phyloP scores from a whole-genome alignment of 208 protist genomes.

The Acanthamoeba royreba region DNA sequence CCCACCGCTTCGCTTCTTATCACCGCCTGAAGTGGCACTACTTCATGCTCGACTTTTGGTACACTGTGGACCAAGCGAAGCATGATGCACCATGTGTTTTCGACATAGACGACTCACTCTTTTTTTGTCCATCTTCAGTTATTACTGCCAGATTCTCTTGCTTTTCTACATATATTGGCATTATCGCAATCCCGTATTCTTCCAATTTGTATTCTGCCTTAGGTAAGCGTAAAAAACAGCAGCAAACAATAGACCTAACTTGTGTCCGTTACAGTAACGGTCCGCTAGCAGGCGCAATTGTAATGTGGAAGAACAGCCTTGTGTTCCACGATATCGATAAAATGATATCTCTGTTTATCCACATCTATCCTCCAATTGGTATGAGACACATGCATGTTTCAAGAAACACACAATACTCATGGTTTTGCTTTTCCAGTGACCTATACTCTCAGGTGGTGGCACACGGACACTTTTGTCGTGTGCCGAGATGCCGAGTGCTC shows the following conservation, averaged over 20 bases:
- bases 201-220: not conserved
- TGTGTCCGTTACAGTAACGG: slow-evolving; percentile 51
- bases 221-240: not conserved
- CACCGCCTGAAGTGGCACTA: slow-evolving; percentile 64
- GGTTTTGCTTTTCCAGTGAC: slow-evolving; percentile 1
- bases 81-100: not conserved
- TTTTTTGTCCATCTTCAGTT: not conserved
- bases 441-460: slow-evolving; percentile 58
- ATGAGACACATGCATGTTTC: not conserved
- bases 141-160: slow-evolving; percentile 49
- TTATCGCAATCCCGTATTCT: not conserved
- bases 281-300: slow-evolving; percentile 59
- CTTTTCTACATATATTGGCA: slow-evolving; percentile 50
- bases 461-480: not conserved
- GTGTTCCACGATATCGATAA: slow-evolving; percentile 77
- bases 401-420: not conserved
- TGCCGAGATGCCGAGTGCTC: not conserved
- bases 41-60: slow-evolving; percentile 61
- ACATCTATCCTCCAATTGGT: slow-evolving; percentile 64
- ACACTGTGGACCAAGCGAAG: not conserved
- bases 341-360: slow-evolving; percentile 71
- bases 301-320: slow-evolving; percentile 68
- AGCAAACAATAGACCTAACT: not conserved
- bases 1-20: slow-evolving; percentile 53
- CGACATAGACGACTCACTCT: not conserved